Base-by-base conservation (phyloP, 768 basidiomycete genomes). In the Lactarius evosmus region DNA sequence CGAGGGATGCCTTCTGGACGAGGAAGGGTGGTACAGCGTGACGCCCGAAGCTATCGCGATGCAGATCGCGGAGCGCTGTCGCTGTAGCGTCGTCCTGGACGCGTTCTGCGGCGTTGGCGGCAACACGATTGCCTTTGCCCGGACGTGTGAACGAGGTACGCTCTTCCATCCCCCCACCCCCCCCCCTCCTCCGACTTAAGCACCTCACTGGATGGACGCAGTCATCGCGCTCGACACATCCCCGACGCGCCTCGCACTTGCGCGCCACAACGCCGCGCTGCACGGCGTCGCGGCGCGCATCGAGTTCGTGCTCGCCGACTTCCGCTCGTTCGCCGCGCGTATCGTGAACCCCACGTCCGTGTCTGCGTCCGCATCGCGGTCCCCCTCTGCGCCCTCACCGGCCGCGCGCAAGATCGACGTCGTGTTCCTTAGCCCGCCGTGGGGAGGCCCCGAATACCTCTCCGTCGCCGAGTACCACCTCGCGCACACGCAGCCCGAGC, bases 41-140 rank as follows among this genome's bases (percentile, higher is more conserved):
- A 99, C 97, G 0, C 96, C 97, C 0, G 95, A 98, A 70, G 81
- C 81, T 41, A 85, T 99, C n/a, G 97, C 95, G 8, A 75, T 84
- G 64, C 95, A 93, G 73, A 98, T 98, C 51, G 96, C 97, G 0
- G 90, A 96, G 68, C 80, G 95, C 27, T 97, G 96, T 78, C 83
- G 89, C 8, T 93, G 89, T 67, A 85, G 85, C 66, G 88, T 87
- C 4, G 80, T 97, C 64, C 79, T 96, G 38, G 97, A 98, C 72
- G 93, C 95, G 0, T 99, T 98, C 73, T 98, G 95, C 71, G 97
- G 97, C 1, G 95, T 98, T 0, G 97, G 97, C 30, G 97, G 96
- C 17, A 99, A 99, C 71, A 85, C 96, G 0, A 98, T 99, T 62
- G 93, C 95, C 4, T 98, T 99, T 75, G 97, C 97, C 2, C 85